A percentile compares a stretch with the other conserved stretches of the same genome.
Conservation (phyloP, 257 asterid species). For the Echium plantagineum region DNA sequence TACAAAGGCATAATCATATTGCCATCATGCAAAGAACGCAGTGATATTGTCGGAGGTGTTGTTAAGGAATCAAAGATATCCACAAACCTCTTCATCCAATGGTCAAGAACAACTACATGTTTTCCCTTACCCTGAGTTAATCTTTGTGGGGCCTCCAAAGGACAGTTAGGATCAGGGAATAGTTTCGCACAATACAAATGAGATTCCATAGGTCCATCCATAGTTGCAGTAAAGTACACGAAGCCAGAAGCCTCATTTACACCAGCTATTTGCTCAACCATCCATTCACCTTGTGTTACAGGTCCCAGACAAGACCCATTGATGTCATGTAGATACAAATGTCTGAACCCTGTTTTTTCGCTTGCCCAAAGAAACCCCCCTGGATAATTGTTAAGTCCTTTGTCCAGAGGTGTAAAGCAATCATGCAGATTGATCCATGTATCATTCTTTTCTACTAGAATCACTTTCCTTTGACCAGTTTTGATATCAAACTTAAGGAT, state of each 20-base stretch:
- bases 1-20: constrained; percentile 39
- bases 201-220: constrained; percentile 72
- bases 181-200: constrained; percentile 62
- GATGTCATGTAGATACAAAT: constrained; percentile 56
- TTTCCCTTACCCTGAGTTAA: constrained; percentile 74
- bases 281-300: constrained; percentile 84
- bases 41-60: constrained; percentile 60
- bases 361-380: constrained; percentile 91
- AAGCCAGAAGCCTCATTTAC: constrained; percentile 69
- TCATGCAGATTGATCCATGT: constrained; percentile 89
- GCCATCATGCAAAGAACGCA: constrained; percentile 63
- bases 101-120: constrained; percentile 79
- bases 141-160: constrained; percentile 38
- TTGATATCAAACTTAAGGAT: constrained; percentile 64
- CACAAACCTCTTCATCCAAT: constrained; percentile 64
- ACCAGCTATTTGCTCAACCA: constrained; percentile 85
- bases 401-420: constrained; percentile 74
- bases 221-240: constrained; percentile 65
- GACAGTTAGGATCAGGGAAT: constrained; percentile 27
- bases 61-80: constrained; percentile 65
- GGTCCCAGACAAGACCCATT: constrained; percentile 74
- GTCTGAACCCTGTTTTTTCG: constrained; percentile 79
- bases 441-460: constrained; percentile 63
- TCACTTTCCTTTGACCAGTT: constrained; percentile 55
- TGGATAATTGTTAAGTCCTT: constrained; percentile 32